These are phyloP conservation scores for Fistulifera pelliculosa DNA, from an alignment of 108 stramenopile species.

Conservation along the genomic window DNA sequence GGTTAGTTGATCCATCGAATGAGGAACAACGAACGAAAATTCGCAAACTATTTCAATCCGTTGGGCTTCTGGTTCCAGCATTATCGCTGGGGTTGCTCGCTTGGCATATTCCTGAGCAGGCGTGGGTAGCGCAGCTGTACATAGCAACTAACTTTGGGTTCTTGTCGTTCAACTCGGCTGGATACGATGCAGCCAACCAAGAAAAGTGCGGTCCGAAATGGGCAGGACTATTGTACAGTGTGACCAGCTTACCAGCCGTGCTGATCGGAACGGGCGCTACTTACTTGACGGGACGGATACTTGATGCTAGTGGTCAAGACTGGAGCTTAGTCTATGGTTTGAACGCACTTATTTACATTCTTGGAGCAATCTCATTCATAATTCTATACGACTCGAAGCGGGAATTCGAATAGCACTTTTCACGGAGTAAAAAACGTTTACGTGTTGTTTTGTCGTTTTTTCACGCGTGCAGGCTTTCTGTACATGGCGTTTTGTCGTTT, in stretches of 20 bases:
- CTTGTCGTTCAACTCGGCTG: slow-evolving; percentile 64
- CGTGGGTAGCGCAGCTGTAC: slow-evolving; percentile 40
- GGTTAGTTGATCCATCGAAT: slow-evolving; percentile 12
- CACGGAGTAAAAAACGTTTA: no score
- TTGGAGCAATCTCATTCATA: slow-evolving; percentile 55
- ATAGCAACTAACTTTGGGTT: slow-evolving; percentile 49
- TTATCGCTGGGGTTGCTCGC: slow-evolving; percentile 45
- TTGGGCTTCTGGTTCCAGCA: slow-evolving; percentile 75
- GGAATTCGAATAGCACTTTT: slow-evolving; percentile 74
- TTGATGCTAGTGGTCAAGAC: slow-evolving; percentile 54
- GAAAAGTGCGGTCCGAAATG: slow-evolving; percentile 72
- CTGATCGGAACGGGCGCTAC: slow-evolving; percentile 56
- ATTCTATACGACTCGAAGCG: slow-evolving; percentile 50
- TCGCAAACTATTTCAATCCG: slow-evolving; percentile 67
- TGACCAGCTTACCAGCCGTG: slow-evolving; percentile 69
- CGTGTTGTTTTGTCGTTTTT: no score
- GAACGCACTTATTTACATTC: slow-evolving; percentile 41
- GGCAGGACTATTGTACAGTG: slow-evolving; percentile 60
- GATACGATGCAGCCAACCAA: slow-evolving; percentile 70
- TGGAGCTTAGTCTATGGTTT: slow-evolving; percentile 62
- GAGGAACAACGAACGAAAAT: slow-evolving; percentile 29
- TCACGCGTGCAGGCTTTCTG: no score
- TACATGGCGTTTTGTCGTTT: no score
- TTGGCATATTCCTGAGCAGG: slow-evolving; percentile 42
- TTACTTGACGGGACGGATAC: slow-evolving; percentile 48